Evolutionary conservation across 306 rosid species (phyloP).

Genomic region (Pyrus bretschneideri): DNA sequence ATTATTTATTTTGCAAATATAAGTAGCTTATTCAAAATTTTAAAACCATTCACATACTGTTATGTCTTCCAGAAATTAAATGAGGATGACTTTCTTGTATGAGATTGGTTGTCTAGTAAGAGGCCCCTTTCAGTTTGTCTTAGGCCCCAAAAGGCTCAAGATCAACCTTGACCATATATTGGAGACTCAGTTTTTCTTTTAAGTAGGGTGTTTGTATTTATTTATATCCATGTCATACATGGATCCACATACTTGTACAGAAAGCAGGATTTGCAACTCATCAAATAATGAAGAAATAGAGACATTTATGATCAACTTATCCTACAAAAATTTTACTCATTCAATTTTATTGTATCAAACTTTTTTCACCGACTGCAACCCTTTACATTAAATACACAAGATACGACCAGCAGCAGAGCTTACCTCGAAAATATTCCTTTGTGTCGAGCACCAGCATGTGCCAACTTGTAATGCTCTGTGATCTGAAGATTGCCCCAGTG

Average conservation of each 20-base stretch:
- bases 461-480: constrained; percentile 74
- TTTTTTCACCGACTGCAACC: background rate
- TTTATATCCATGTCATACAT: background rate
- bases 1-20: background rate
- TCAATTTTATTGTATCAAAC: background rate
- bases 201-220: background rate
- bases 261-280: background rate
- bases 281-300: background rate
- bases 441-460: constrained; percentile 86
- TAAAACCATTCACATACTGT: background rate
- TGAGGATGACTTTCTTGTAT: background rate
- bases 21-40: background rate
- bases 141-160: background rate
- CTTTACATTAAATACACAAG: background rate
- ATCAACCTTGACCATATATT: background rate
- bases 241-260: background rate
- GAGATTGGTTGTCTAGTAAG: background rate
- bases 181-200: background rate
- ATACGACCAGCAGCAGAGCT: constrained; percentile 14
- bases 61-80: background rate
- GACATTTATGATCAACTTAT: background rate
- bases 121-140: background rate
- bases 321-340: background rate
- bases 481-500: constrained; percentile 93
- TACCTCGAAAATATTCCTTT: constrained; percentile 94